Evolutionary conservation across 306 rosid genomes (phyloP).

Genomic region (Abrus pulchellus): DNA sequence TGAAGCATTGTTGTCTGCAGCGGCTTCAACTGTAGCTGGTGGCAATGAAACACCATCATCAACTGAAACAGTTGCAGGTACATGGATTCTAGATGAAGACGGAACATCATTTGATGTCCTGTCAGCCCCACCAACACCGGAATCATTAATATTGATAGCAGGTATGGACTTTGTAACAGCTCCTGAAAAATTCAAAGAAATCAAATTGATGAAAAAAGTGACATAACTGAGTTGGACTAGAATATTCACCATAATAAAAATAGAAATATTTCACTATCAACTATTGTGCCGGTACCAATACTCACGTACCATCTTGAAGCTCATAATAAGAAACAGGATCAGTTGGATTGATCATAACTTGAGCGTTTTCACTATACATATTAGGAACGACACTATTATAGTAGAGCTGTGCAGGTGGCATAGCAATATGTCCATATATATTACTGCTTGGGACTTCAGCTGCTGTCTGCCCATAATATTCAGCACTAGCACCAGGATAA

Average conservation of each 20-base stretch:
- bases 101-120: conserved; percentile 59
- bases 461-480: conserved; percentile 72
- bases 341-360: conserved; percentile 59
- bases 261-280: conserved; percentile 42
- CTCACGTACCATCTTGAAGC: conserved; percentile 62
- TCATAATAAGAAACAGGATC: conserved; percentile 68
- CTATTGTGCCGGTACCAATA: conserved; percentile 43
- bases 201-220: conserved; percentile 25
- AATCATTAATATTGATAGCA: conserved; percentile 40
- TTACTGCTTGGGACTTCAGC: conserved; percentile 58
- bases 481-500: conserved; percentile 65
- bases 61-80: conserved; percentile 60
- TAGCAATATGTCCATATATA: conserved; percentile 69
- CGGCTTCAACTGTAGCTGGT: conserved; percentile 51
- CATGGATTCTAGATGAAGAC: conserved; percentile 61
- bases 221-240: conserved; percentile 42
- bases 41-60: conserved; percentile 55
- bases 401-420: conserved; percentile 71
- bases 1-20: conserved; percentile 51
- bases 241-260: conserved; percentile 43
- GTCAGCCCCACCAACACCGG: conserved; percentile 52
- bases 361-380: conserved; percentile 62
- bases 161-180: conserved; percentile 48
- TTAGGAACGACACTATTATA: conserved; percentile 66
- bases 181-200: conserved; percentile 51